Evolutionary conservation across 371 early-diverging fungal genomes (phyloP).

Genomic region (Apophysomyces sp.): DNA sequence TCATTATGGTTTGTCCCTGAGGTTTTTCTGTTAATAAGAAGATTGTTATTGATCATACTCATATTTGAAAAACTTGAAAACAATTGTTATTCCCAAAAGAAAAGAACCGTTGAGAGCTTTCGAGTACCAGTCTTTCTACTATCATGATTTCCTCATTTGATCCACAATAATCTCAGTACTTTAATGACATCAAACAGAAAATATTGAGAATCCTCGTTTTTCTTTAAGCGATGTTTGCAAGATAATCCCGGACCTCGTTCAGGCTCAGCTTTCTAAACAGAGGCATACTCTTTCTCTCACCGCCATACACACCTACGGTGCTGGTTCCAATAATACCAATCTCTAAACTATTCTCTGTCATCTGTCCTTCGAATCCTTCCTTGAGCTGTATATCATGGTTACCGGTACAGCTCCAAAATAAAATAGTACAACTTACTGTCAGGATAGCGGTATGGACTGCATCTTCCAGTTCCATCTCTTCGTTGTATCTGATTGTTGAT

Average conservation of each 20-base stretch:
- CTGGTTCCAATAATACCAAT: conserved; percentile 87
- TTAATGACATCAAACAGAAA: neutral
- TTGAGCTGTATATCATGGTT: conserved; percentile 59
- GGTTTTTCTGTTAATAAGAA: too few species aligned
- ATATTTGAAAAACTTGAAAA: too few species aligned
- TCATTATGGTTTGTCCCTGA: too few species aligned
- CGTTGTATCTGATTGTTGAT: conserved; percentile 62
- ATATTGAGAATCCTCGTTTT: neutral
- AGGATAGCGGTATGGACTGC: conserved; percentile 97
- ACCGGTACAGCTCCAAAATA: neutral
- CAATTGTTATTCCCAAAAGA: too few species aligned
- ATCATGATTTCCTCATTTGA: neutral
- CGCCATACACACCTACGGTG: conserved; percentile 61
- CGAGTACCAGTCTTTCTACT: too few species aligned
- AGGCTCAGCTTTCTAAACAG: conserved; percentile 77
- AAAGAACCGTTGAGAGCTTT: too few species aligned
- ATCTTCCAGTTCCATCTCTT: conserved; percentile 95
- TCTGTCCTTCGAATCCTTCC: conserved; percentile 96
- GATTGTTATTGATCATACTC: too few species aligned
- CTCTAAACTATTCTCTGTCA: conserved; percentile 92
- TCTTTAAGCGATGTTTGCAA: conserved; percentile 86
- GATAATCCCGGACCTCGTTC: conserved; percentile 91
- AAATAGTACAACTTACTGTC: conserved; percentile 53
- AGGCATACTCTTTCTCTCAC: conserved; percentile 52
- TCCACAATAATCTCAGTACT: neutral